Conservation (phyloP, 352 stramenopile genomes). For the Globisporangium orthogonon region DNA sequence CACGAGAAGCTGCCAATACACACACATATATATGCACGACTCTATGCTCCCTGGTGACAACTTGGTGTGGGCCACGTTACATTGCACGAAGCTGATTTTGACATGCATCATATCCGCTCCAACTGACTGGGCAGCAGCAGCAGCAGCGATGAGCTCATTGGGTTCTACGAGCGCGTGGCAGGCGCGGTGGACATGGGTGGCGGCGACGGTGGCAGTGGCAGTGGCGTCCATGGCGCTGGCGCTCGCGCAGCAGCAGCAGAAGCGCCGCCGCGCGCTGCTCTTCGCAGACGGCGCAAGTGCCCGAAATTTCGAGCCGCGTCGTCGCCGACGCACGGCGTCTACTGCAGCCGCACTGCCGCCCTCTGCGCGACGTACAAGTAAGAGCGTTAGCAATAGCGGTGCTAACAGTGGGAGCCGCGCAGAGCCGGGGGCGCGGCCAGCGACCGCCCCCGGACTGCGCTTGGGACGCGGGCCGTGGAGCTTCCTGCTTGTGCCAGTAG, state of each 20-base stretch:
- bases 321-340: conserved; percentile 1
- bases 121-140: not conserved
- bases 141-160: not conserved
- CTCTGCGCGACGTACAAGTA: not conserved
- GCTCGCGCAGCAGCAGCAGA: conserved; percentile 18
- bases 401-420: too few relatives aligned
- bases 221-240: conserved; percentile 29
- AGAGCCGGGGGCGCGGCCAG: not conserved
- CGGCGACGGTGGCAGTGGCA: conserved; percentile 19
- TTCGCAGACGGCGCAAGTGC: not conserved
- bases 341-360: not conserved
- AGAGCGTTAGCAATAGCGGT: not conserved
- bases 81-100: not conserved
- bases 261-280: conserved; percentile 12
- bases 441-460: conserved; percentile 13
- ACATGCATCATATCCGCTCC: not conserved
- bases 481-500: conserved; percentile 23
- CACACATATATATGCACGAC: not conserved
- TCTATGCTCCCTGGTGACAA: too few relatives aligned
- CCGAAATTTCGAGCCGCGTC: conserved; percentile 4
- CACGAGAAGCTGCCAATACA: not conserved
- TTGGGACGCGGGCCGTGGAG: conserved; percentile 23
- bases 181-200: conserved; percentile 22
- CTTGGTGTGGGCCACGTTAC: not conserved
- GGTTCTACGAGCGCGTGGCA: not conserved